Percentiles rank a stretch among this genome's conserved stretches.
phyloP scores from a whole-genome alignment of 2,329 filamentous ascomycete genomes.

The Karstenula rhodostoma region DNA sequence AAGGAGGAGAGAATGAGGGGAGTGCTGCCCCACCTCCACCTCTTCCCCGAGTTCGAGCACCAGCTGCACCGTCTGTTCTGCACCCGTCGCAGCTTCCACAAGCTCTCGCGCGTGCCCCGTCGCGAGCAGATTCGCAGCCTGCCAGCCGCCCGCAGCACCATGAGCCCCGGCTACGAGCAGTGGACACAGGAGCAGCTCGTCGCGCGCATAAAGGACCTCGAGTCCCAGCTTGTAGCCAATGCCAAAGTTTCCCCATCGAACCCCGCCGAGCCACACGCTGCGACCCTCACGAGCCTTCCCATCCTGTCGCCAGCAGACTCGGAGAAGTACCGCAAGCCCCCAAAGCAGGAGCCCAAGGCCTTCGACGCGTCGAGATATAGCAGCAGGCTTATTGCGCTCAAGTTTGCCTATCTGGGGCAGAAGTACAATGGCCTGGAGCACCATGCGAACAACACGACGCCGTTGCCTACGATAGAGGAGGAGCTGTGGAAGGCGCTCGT shows the following conservation, averaged over 20 bases:
- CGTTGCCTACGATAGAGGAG: constrained; percentile 86
- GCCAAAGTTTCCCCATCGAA: background rate
- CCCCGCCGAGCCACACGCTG: constrained; percentile 9
- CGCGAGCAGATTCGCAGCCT: constrained; percentile 28
- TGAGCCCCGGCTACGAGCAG: constrained; percentile 39
- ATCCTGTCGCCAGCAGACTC: constrained; percentile 8
- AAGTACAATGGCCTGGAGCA: constrained; percentile 94
- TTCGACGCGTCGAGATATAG: constrained; percentile 84
- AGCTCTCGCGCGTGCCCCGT: constrained; percentile 41
- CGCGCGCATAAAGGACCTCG: constrained; percentile 43
- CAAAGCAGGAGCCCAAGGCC: constrained; percentile 53
- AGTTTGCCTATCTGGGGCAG: constrained; percentile 91
- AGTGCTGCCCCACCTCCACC: constrained; percentile 30
- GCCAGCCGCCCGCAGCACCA: constrained; percentile 24
- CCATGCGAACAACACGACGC: constrained; percentile 72
- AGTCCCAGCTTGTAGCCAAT: constrained; percentile 25
- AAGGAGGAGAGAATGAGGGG: constrained; percentile 32
- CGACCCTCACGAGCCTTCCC: constrained; percentile 15
- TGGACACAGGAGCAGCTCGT: constrained; percentile 47
- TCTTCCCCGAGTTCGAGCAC: constrained; percentile 38
- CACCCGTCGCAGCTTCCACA: constrained; percentile 39
- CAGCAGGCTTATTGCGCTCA: constrained; percentile 86
- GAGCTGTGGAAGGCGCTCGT: constrained; percentile 90
- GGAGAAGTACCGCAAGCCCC: constrained; percentile 34
- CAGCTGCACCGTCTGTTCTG: constrained; percentile 41